These are phyloP conservation scores for Fusarium pseudocircinatum DNA, from an alignment of 2,329 filamentous ascomycete genomes.

Conservation along the genomic window DNA sequence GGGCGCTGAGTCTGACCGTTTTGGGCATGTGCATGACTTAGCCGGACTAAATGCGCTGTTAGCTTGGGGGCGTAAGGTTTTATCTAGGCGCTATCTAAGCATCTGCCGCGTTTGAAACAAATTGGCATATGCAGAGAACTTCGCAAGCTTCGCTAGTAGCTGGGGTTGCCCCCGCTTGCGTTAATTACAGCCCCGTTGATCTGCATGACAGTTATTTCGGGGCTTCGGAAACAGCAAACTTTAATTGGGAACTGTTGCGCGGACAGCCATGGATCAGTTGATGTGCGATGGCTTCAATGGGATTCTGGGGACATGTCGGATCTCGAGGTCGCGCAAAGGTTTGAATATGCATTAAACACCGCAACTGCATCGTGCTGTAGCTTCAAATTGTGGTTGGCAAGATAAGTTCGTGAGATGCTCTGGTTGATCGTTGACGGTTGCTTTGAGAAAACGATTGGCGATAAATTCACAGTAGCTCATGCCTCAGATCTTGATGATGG, in stretches of 20 bases:
- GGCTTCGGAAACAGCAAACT: background rate
- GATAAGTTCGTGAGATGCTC: background rate
- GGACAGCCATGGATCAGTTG: too few relatives aligned
- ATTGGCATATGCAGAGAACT: background rate
- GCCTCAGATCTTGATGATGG: too few relatives aligned
- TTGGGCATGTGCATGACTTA: background rate
- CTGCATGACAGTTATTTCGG: background rate
- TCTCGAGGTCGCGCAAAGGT: background rate
- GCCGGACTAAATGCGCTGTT: background rate
- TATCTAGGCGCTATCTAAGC: slow-evolving; percentile 13
- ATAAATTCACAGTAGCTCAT: background rate
- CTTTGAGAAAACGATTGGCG: too few relatives aligned
- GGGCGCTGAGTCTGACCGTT: background rate
- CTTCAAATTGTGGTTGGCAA: background rate
- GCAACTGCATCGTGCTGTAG: too few relatives aligned
- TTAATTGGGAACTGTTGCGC: background rate
- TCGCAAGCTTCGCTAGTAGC: background rate
- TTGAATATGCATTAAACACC: background rate
- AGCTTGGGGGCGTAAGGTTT: background rate
- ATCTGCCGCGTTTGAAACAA: background rate
- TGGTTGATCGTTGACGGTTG: too few relatives aligned
- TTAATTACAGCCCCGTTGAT: background rate
- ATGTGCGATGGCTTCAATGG: background rate
- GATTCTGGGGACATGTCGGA: background rate
- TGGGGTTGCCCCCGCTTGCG: background rate